Base-by-base conservation (phyloP, 768 basidiomycete species). In the Mycena venus region DNA sequence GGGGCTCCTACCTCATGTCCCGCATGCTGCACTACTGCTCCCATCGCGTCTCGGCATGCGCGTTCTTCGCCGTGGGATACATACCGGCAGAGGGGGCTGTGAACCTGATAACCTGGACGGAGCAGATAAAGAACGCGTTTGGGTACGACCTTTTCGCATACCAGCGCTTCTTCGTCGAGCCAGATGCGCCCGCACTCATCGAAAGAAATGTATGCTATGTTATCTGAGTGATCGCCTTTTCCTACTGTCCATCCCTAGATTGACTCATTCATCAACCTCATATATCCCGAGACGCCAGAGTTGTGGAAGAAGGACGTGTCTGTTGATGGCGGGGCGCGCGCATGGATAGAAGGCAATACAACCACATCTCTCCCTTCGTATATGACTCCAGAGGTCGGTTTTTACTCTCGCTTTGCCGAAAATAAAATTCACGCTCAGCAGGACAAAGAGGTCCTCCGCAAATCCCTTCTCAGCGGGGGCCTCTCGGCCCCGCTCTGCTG, bases 11-110 rank as follows among this genome's bases (percentile, higher is more conserved):
- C 17, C 34, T 84, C 19, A 74, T 79, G 9, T 80, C 81, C 19
- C 83, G 85, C 15, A 78, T 89, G 17, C 83, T 84, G 1, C 85
- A 85, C 70, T 79, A 80, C 56, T 80, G 83, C 72, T 79, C 83
- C 23, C 81, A 86, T 38, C 83, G 87, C 10, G 86, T 88, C 75
- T 31, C 82, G 29, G 89, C 80, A 0, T 86, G 83, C 60, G 87
- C 80, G 1, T 89, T 86, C 75, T 77, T 89, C 12, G 80, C 83
- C 7, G 79, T 86, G 3, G 79, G 82, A 7, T 88, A 88, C 21
- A n/a, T 2, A 73, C 17, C 77, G 2, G 74, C 81, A 0, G 68
- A 69, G 23, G 11, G 36, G 34, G 44, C 32, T 29, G 72, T 81
- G 1, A 27, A 75, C 17, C 55, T 75, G n/a, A 74, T 79, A 29